phyloP scores from a whole-genome alignment of 495 filamentous ascomycete species.

The Aspergillus bridgeri region DNA sequence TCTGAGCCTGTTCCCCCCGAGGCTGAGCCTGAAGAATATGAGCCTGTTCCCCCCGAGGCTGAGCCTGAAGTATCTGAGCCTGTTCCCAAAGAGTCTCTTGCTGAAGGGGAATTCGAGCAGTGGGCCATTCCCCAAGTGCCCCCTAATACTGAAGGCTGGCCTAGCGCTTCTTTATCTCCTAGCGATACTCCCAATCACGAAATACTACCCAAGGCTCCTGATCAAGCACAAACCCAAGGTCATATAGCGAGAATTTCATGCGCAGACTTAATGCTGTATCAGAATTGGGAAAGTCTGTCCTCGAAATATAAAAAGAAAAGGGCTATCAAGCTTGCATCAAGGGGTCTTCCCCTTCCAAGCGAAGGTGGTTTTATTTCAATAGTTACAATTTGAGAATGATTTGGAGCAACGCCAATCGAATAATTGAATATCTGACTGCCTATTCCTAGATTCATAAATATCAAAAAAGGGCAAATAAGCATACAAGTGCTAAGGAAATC shows the following conservation, averaged over 20 bases:
- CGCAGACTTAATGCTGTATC: neutral
- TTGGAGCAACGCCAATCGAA: neutral
- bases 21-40: too few species aligned
- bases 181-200: neutral
- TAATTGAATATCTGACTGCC: neutral
- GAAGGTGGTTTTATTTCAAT: neutral
- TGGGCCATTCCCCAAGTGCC: neutral
- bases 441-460: neutral
- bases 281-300: neutral
- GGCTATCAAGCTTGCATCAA: neutral
- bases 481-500: too few species aligned
- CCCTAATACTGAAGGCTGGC: neutral
- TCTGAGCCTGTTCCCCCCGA: too few species aligned
- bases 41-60: too few species aligned
- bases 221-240: neutral
- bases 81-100: neutral
- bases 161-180: neutral
- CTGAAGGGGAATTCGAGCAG: neutral
- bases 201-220: too few species aligned
- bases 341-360: neutral
- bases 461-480: too few species aligned
- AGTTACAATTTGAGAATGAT: neutral
- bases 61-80: too few species aligned
- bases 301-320: neutral
- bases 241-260: neutral